These are phyloP conservation scores for Geranium brycei DNA, from an alignment of 345 rosid species.

Conservation along the genomic window DNA sequence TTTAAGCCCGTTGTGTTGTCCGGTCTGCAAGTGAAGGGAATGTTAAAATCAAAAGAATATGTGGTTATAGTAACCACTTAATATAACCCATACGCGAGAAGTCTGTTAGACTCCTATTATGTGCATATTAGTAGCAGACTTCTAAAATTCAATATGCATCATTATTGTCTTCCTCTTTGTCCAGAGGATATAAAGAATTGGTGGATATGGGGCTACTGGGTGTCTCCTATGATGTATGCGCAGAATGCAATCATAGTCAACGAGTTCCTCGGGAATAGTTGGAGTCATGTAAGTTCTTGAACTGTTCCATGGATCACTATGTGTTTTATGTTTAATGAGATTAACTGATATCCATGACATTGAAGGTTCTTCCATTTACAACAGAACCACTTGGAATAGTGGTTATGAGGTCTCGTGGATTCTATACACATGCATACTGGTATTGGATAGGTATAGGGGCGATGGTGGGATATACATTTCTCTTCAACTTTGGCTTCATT, in stretches of 20 bases:
- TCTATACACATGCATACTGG: constrained; percentile 31
- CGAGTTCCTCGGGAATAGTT: constrained; percentile 41
- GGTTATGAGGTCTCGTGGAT: constrained; percentile 27
- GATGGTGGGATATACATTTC: constrained; percentile 17
- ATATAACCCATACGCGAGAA: no score
- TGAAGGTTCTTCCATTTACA: constrained; percentile 6
- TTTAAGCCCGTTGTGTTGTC: no score
- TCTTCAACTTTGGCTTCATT: constrained; percentile 26
- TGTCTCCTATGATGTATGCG: constrained; percentile 50
- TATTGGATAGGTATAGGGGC: constrained; percentile 47
- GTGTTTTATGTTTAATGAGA: neutral
- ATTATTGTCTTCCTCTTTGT: neutral
- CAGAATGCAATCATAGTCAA: constrained; percentile 39
- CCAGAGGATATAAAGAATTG: constrained; percentile 45
- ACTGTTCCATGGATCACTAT: no score
- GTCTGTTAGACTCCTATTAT: no score
- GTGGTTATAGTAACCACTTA: no score
- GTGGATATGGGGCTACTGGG: constrained; percentile 58
- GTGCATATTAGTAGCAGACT: no score
- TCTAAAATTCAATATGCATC: no score
- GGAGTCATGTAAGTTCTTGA: constrained; percentile 28
- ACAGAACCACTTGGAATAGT: constrained; percentile 29
- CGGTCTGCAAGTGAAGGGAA: no score
- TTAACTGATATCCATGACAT: neutral
- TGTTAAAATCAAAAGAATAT: no score